A percentile compares a stretch with the other conserved stretches of the same genome.
Conservation (phyloP, 1,284 basidiomycete species). For the Malassezia furfur region DNA sequence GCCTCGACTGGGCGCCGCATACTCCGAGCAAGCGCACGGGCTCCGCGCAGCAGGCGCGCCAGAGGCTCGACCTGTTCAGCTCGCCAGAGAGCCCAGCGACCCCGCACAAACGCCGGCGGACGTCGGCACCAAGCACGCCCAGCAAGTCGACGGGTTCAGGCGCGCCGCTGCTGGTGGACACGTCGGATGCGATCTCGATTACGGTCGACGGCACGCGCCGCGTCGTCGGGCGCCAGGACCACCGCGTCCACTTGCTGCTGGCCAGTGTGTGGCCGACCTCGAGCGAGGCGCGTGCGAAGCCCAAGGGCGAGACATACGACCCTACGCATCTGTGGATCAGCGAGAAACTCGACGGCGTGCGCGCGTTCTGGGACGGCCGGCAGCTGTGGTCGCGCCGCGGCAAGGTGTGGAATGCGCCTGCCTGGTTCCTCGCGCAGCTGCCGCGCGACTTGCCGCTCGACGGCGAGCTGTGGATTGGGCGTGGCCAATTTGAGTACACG, state of each 20-base stretch:
- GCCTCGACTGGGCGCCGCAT: not conserved
- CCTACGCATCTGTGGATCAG: slow-evolving; percentile 62
- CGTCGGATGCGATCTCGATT: not conserved
- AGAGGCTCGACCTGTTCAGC: slow-evolving; percentile 13
- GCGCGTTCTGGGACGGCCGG: slow-evolving; percentile 59
- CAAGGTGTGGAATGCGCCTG: slow-evolving; percentile 57
- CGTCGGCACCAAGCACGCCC: not conserved
- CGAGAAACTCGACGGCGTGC: slow-evolving; percentile 53
- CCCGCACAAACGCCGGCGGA: not conserved
- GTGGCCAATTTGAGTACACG: slow-evolving; percentile 31
- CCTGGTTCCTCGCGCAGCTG: slow-evolving; percentile 58
- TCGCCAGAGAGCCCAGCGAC: slow-evolving; percentile 8
- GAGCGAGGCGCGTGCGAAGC: slow-evolving; percentile 49
- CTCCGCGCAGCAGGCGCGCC: not conserved
- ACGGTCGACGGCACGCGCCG: not conserved
- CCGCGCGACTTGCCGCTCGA: slow-evolving; percentile 58
- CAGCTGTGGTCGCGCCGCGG: slow-evolving; percentile 57
- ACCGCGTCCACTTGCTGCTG: slow-evolving; percentile 50
- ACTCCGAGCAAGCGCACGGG: slow-evolving; percentile 1
- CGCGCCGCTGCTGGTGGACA: not conserved
- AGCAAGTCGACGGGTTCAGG: not conserved
- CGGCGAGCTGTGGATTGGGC: slow-evolving; percentile 52
- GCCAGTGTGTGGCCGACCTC: slow-evolving; percentile 55
- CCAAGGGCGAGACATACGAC: slow-evolving; percentile 53
- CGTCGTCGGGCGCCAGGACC: not conserved